Percentiles rank a stretch among this genome's conserved stretches.
Conservation (phyloP, 2,329 filamentous ascomycete genomes). For the Colletotrichum spaethianum region DNA sequence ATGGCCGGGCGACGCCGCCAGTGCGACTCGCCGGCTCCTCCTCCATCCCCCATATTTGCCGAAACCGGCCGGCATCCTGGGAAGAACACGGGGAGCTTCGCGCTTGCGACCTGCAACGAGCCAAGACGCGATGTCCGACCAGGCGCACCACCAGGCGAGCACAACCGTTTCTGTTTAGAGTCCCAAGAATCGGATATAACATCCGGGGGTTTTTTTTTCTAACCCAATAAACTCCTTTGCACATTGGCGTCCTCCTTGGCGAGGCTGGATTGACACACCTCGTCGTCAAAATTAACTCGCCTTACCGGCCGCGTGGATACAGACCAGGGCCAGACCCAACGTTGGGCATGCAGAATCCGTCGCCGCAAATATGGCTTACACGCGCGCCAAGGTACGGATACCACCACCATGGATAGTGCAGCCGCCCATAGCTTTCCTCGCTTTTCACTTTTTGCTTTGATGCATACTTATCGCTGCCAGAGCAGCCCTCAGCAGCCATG, state of each 20-base stretch:
- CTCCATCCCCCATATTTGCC: neutral
- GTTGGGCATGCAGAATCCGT: constrained; percentile 6
- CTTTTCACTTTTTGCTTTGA: neutral
- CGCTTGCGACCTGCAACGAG: neutral
- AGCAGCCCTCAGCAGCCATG: neutral
- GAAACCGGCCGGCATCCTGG: constrained; percentile 7
- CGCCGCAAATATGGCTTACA: constrained; percentile 8
- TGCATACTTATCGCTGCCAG: neutral
- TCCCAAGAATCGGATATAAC: neutral
- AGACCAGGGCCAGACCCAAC: constrained; percentile 17
- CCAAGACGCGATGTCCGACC: neutral
- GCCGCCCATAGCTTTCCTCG: too few relatives aligned
- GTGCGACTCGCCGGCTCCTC: neutral
- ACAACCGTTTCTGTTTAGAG: neutral
- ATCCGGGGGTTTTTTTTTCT: neutral
- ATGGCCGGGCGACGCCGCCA: neutral
- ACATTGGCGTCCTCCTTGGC: neutral
- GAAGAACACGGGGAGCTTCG: neutral
- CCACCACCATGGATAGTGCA: neutral
- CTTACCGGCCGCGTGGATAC: constrained; percentile 15
- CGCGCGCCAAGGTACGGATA: neutral
- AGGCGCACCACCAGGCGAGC: neutral
- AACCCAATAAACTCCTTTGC: neutral
- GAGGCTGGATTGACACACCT: neutral
- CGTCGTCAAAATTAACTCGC: constrained; percentile 29